These are phyloP conservation scores for Russula olivacea DNA, from an alignment of 768 basidiomycete species.

Conservation along the genomic window DNA sequence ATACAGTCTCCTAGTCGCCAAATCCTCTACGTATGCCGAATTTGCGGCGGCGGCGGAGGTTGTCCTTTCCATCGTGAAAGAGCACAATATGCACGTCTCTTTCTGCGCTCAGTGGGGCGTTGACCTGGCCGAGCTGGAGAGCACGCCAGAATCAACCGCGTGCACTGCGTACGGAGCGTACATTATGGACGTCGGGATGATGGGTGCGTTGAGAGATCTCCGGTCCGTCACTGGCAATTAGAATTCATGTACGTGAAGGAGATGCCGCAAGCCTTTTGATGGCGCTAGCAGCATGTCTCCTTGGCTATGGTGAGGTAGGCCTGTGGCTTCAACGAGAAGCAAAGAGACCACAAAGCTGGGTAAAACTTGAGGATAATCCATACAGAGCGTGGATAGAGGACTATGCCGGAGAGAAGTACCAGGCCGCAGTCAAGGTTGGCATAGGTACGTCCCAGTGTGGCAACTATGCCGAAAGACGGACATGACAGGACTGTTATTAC, in stretches of 20 bases:
- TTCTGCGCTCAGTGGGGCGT: slow-evolving; percentile 73
- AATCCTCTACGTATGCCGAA: slow-evolving; percentile 56
- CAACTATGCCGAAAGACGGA: neutral
- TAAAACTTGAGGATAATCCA: slow-evolving; percentile 59
- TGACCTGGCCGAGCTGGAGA: slow-evolving; percentile 50
- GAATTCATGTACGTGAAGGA: neutral
- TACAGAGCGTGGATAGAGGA: slow-evolving; percentile 76
- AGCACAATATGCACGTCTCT: slow-evolving; percentile 63
- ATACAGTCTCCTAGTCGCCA: slow-evolving; percentile 66
- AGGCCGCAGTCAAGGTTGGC: slow-evolving; percentile 64
- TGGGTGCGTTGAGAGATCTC: slow-evolving; percentile 38
- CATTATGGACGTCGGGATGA: slow-evolving; percentile 71
- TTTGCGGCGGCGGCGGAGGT: slow-evolving; percentile 61
- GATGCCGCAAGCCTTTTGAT: slow-evolving; percentile 69
- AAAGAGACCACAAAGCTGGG: slow-evolving; percentile 43
- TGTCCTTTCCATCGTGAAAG: slow-evolving; percentile 57
- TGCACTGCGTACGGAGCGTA: slow-evolving; percentile 87
- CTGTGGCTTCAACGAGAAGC: slow-evolving; percentile 68
- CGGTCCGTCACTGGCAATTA: neutral
- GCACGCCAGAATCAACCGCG: slow-evolving; percentile 57
- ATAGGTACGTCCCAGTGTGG: slow-evolving; percentile 50
- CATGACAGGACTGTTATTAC: neutral
- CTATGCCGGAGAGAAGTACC: slow-evolving; percentile 67
- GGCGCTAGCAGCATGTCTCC: slow-evolving; percentile 76
- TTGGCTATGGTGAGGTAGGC: slow-evolving; percentile 92